These are phyloP conservation scores for Lichtheimia ornata DNA, from an alignment of 371 early-diverging fungal genomes.

Conservation along the genomic window DNA sequence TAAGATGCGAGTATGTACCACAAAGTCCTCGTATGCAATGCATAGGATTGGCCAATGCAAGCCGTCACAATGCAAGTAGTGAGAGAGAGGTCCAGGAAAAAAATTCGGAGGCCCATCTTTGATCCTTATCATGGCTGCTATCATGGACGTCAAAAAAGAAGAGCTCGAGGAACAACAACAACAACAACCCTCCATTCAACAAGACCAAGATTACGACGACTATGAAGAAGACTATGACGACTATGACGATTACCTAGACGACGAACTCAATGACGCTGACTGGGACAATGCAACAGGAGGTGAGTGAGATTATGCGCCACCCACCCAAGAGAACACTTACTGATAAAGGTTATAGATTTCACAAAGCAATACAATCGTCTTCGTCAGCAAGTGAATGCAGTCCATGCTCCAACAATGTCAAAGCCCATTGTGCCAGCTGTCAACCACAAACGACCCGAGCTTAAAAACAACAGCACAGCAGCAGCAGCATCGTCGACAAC, in stretches of 20 bases:
- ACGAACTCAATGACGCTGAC: conserved; percentile 64
- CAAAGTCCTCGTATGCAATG: too few species aligned
- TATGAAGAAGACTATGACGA: conserved; percentile 47
- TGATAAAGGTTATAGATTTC: conserved; percentile 63
- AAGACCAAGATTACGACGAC: conserved; percentile 1
- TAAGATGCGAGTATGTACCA: too few species aligned
- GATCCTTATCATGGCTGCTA: neutral
- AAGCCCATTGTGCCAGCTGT: conserved; percentile 42
- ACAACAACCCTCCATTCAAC: neutral
- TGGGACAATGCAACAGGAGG: conserved; percentile 62
- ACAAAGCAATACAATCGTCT: conserved; percentile 92
- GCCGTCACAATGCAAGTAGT: too few species aligned
- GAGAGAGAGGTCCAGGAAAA: too few species aligned
- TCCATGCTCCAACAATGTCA: conserved; percentile 25
- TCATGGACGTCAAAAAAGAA: neutral
- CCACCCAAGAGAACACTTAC: neutral
- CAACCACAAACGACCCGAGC: conserved; percentile 31
- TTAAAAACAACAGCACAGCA: conserved; percentile 20
- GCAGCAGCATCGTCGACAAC: conserved; percentile 23
- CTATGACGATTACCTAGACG: conserved; percentile 56
- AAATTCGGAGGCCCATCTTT: too few species aligned
- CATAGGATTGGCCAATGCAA: too few species aligned
- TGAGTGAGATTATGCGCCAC: conserved; percentile 9
- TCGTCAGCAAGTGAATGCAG: conserved; percentile 56
- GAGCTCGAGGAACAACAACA: neutral